A percentile compares a stretch with the other conserved stretches of the same genome.
Conservation (phyloP, 129 eudicot species). For the Artemisia argyi region DNA sequence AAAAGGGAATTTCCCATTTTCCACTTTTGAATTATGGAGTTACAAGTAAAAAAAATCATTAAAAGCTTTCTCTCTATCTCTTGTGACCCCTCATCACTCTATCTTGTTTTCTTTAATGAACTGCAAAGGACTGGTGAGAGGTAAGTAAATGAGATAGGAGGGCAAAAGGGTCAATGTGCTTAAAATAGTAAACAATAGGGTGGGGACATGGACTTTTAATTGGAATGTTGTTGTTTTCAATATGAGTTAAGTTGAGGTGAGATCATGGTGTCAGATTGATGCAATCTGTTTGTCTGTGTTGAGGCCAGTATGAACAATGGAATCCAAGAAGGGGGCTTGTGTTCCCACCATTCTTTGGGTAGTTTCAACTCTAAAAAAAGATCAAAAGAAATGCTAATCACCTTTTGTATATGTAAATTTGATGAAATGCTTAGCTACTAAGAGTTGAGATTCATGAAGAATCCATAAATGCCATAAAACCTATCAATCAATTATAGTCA, state of each 20-base stretch:
- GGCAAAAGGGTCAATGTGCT: conserved; percentile 23
- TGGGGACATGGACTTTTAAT: conserved; percentile 35
- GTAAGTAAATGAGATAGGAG: conserved; percentile 21
- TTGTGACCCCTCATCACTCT: conserved; percentile 25
- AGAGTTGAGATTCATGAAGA: too few relatives aligned
- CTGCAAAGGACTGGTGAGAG: conserved; percentile 22
- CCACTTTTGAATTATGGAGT: conserved; percentile 28
- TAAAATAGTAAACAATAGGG: conserved; percentile 28
- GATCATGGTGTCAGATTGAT: conserved; percentile 44
- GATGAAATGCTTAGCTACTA: too few relatives aligned
- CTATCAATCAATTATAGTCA: too few relatives aligned
- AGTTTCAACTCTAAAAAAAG: neutral
- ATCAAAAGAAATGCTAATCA: too few relatives aligned
- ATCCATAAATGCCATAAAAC: too few relatives aligned
- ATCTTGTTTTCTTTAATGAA: conserved; percentile 22
- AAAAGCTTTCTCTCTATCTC: conserved; percentile 23
- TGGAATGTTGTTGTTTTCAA: conserved; percentile 45
- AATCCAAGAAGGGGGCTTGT: conserved; percentile 39
- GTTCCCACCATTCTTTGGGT: conserved; percentile 22
- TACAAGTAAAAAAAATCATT: neutral
- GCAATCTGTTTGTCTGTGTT: conserved; percentile 34
- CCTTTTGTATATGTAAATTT: too few relatives aligned
- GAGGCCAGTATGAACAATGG: conserved; percentile 38
- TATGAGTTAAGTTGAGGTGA: conserved; percentile 37
- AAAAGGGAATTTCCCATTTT: conserved; percentile 32